phyloP scores from a whole-genome alignment of 2,329 filamentous ascomycete species.

The Mollisia scopiformis region DNA sequence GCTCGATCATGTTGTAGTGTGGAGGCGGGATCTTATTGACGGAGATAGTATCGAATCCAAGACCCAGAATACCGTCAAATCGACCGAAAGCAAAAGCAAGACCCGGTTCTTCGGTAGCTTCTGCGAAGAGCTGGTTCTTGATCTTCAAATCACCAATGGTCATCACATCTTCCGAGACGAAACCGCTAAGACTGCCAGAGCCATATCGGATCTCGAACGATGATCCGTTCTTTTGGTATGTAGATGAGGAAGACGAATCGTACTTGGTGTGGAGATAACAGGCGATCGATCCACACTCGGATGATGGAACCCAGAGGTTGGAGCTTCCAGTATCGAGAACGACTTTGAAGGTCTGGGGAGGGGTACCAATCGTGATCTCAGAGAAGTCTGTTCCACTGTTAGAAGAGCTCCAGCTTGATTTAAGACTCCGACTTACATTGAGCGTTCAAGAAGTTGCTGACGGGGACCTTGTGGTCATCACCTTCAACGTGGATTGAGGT shows the following conservation, averaged over 20 bases:
- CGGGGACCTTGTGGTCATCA: slow-evolving; percentile 77
- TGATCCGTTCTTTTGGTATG: slow-evolving; percentile 92
- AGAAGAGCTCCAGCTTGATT: slow-evolving; percentile 9
- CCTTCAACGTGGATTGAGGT: slow-evolving; percentile 66
- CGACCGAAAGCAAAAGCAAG: slow-evolving; percentile 96
- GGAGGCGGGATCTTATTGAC: slow-evolving; percentile 94
- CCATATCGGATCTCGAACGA: slow-evolving; percentile 94
- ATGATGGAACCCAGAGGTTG: slow-evolving; percentile 97
- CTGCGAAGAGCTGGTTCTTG: slow-evolving; percentile 91
- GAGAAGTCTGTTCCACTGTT: slow-evolving; percentile 77
- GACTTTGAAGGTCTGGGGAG: slow-evolving; percentile 96
- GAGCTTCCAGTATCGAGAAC: slow-evolving; percentile 98
- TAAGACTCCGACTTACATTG: slow-evolving; percentile 71
- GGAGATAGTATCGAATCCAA: slow-evolving; percentile 95
- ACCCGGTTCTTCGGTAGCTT: slow-evolving; percentile 93
- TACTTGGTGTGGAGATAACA: slow-evolving; percentile 98
- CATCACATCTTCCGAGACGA: slow-evolving; percentile 86
- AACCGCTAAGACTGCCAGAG: slow-evolving; percentile 91
- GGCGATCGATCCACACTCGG: slow-evolving; percentile 89
- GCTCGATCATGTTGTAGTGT: slow-evolving; percentile 94
- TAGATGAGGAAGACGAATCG: slow-evolving; percentile 85
- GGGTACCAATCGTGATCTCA: slow-evolving; percentile 89
- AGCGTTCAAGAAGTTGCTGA: slow-evolving; percentile 98
- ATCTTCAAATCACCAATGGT: slow-evolving; percentile 87
- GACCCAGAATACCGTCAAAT: slow-evolving; percentile 94